A percentile compares a stretch with the other conserved stretches of the same genome.
Conservation (phyloP, 2,329 filamentous ascomycete genomes). For the Trichothecium sympodiale region DNA sequence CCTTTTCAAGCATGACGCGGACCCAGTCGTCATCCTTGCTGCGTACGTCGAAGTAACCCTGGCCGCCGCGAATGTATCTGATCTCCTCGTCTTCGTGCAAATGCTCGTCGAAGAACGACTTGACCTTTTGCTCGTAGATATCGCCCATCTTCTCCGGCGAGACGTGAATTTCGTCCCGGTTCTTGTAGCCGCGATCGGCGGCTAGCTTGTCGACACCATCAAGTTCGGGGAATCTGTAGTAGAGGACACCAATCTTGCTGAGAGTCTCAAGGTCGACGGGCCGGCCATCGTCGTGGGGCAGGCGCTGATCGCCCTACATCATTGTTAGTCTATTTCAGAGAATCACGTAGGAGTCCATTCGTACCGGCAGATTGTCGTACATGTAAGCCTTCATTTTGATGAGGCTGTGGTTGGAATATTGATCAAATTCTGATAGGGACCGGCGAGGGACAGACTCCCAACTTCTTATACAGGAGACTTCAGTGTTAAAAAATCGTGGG, state of each 20-base stretch:
- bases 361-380: constrained; percentile 44
- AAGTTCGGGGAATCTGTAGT: constrained; percentile 56
- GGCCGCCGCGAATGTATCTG: constrained; percentile 78
- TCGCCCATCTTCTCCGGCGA: constrained; percentile 78
- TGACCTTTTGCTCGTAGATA: constrained; percentile 86
- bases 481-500: too few relatives aligned
- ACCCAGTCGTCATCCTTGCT: constrained; percentile 80
- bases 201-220: constrained; percentile 65
- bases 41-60: constrained; percentile 88
- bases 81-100: constrained; percentile 99
- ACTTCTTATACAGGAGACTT: too few relatives aligned
- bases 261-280: constrained; percentile 56
- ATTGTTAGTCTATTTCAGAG: constrained; percentile 1
- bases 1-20: constrained; percentile 70
- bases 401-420: not conserved
- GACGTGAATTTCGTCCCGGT: constrained; percentile 86
- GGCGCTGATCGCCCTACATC: constrained; percentile 79
- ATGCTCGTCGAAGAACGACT: constrained; percentile 89
- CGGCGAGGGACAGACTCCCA: too few relatives aligned
- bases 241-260: constrained; percentile 65
- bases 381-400: constrained; percentile 44
- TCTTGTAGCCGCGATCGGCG: constrained; percentile 69
- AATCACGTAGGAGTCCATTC: constrained; percentile 10
- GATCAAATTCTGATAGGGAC: not conserved
- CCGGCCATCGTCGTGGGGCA: constrained; percentile 76